A percentile compares a stretch with the other conserved stretches of the same genome.
phyloP scores from a whole-genome alignment of 371 early-diverging fungal species.

The Vittaforma corneae region DNA sequence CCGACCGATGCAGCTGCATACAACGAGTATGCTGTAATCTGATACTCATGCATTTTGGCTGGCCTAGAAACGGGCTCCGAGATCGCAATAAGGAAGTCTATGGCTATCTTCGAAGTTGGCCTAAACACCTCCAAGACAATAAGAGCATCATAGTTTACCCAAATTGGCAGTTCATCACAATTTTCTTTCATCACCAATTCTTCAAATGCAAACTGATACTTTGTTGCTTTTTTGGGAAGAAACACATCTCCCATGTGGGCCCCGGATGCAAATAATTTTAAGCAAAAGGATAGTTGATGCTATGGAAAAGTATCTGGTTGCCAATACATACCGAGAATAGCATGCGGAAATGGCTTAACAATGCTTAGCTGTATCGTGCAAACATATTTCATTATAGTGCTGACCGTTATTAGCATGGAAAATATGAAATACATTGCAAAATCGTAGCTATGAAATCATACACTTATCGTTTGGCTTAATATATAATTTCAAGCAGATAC shows the following conservation, averaged over 20 bases:
- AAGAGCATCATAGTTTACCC: slow-evolving; percentile 79
- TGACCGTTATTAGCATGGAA: no score
- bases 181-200: slow-evolving; percentile 67
- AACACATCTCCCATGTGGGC: slow-evolving; percentile 42
- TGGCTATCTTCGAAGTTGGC: slow-evolving; percentile 78
- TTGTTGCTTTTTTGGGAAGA: slow-evolving; percentile 58
- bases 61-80: slow-evolving; percentile 93
- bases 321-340: not conserved
- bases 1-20: slow-evolving; percentile 98
- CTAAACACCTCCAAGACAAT: slow-evolving; percentile 91
- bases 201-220: slow-evolving; percentile 52
- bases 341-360: not conserved
- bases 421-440: no score
- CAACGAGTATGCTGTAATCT: slow-evolving; percentile 84
- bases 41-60: slow-evolving; percentile 86
- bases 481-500: no score
- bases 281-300: no score
- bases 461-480: no score
- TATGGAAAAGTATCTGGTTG: no score
- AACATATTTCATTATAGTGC: no score
- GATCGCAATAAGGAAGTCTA: slow-evolving; percentile 92
- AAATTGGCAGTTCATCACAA: slow-evolving; percentile 74
- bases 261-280: no score
- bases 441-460: no score
- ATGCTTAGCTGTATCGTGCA: not conserved